Percentiles rank a stretch among this genome's conserved stretches.
Conservation (phyloP, 1,284 basidiomycete species). For the Trichosporon asahii region DNA sequence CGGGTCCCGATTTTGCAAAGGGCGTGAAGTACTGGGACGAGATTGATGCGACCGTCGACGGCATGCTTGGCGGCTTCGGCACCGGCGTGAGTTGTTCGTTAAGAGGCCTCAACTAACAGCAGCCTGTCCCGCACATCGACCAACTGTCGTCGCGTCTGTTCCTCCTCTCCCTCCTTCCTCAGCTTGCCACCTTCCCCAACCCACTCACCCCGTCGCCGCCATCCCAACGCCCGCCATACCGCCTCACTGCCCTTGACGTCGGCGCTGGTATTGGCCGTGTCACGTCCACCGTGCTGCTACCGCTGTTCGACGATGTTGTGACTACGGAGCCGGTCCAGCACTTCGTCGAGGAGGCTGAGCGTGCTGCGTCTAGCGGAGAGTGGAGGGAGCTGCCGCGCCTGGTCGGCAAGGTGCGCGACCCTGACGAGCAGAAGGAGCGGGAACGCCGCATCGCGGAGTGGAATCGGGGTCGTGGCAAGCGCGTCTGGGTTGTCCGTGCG, state of each 20-base stretch:
- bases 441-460: conserved; percentile 23
- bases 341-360: conserved; percentile 70
- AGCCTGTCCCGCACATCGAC: conserved; percentile 84
- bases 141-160: conserved; percentile 81
- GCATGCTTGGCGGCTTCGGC: conserved; percentile 54
- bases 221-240: conserved; percentile 36
- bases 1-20: conserved; percentile 49
- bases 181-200: conserved; percentile 70
- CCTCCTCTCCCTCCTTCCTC: conserved; percentile 71
- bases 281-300: conserved; percentile 76
- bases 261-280: conserved; percentile 86
- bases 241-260: conserved; percentile 77
- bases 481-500: conserved; percentile 73
- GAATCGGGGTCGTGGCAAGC: conserved; percentile 56
- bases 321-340: conserved; percentile 78
- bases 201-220: conserved; percentile 54
- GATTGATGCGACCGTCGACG: conserved; percentile 52
- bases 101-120: conserved; percentile 15
- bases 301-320: conserved; percentile 77
- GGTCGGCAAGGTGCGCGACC: conserved; percentile 21
- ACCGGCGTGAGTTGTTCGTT: conserved; percentile 40
- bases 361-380: conserved; percentile 51
- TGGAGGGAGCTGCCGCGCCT: conserved; percentile 61
- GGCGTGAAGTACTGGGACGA: conserved; percentile 55
- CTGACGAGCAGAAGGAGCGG: conserved; percentile 26